Conservation (phyloP, 495 filamentous ascomycete genomes). For the Aspergillus cavernicola region DNA sequence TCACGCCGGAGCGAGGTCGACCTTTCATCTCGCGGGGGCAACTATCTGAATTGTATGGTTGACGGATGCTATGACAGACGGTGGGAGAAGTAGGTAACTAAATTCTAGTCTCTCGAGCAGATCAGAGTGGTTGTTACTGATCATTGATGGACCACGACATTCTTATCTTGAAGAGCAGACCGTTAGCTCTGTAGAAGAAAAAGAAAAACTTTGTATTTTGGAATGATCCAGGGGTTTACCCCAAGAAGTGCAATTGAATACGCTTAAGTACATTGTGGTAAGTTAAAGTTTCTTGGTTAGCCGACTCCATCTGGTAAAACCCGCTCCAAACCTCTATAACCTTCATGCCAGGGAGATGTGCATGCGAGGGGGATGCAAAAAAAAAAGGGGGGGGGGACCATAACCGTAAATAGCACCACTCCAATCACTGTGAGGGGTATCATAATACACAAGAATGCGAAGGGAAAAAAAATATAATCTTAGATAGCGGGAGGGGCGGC, state of each 20-base stretch:
- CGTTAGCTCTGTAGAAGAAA: too few species aligned
- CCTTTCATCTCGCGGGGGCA: constrained; percentile 23
- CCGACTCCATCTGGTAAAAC: neutral
- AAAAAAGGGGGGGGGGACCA: neutral
- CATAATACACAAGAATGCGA: constrained; percentile 3
- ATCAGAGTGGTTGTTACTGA: too few species aligned
- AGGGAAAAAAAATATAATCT: neutral
- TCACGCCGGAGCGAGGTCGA: constrained; percentile 32
- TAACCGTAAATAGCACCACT: neutral
- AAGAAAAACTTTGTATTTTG: neutral
- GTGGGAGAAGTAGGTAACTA: too few species aligned
- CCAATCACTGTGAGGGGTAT: constrained; percentile 3
- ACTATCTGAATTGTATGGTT: constrained; percentile 28
- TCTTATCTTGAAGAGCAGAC: neutral
- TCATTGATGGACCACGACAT: neutral
- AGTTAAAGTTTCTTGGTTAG: neutral
- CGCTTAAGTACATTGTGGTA: neutral
- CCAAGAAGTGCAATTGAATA: neutral
- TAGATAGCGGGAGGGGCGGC: constrained; percentile 40
- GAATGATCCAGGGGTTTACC: neutral
- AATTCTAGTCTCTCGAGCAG: too few species aligned
- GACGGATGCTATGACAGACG: neutral
- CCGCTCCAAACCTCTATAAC: too few species aligned
- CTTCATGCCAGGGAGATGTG: too few species aligned
- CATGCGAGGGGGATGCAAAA: neutral